These are phyloP conservation scores for Hemisphaericaspora xylanilytica DNA, from an alignment of 1,139 yeast genomes.

Conservation along the genomic window DNA sequence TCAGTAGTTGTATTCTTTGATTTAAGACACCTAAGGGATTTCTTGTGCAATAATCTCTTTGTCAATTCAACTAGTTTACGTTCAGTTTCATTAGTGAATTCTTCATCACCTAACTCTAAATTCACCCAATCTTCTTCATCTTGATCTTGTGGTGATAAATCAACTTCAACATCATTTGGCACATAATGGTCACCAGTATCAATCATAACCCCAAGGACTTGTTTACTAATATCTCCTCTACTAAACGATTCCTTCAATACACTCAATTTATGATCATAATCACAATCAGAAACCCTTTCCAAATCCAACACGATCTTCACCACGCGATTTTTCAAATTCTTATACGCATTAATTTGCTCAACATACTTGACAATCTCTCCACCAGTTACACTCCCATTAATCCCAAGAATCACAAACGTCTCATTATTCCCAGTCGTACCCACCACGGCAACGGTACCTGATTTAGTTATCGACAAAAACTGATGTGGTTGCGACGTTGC, in stretches of 20 bases:
- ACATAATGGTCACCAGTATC: slow-evolving; percentile 41
- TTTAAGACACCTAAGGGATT: background rate
- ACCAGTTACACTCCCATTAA: slow-evolving; percentile 16
- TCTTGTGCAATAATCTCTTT: slow-evolving; percentile 17
- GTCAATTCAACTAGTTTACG: slow-evolving; percentile 17
- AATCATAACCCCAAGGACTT: slow-evolving; percentile 35
- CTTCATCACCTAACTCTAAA: slow-evolving; percentile 4
- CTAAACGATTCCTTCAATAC: slow-evolving; percentile 17
- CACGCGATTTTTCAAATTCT: slow-evolving; percentile 14
- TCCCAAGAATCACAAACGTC: slow-evolving; percentile 37
- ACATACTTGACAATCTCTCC: slow-evolving; percentile 19
- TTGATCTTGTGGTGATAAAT: slow-evolving; percentile 7
- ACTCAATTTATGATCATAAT: slow-evolving; percentile 18
- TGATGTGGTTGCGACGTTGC: slow-evolving; percentile 42
- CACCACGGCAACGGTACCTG: slow-evolving; percentile 44
- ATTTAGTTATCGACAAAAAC: slow-evolving; percentile 42
- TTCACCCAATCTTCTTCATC: slow-evolving; percentile 8
- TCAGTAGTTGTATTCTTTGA: slow-evolving; percentile 1
- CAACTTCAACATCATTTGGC: slow-evolving; percentile 16
- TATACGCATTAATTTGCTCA: slow-evolving; percentile 20
- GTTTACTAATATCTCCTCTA: slow-evolving; percentile 9
- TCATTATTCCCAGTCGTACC: slow-evolving; percentile 47
- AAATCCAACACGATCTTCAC: slow-evolving; percentile 32
- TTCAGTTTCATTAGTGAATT: slow-evolving; percentile 11
- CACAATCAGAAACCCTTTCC: slow-evolving; percentile 22